These are phyloP conservation scores for Cajanus cajan DNA, from an alignment of 306 rosid genomes.

Conservation along the genomic window DNA sequence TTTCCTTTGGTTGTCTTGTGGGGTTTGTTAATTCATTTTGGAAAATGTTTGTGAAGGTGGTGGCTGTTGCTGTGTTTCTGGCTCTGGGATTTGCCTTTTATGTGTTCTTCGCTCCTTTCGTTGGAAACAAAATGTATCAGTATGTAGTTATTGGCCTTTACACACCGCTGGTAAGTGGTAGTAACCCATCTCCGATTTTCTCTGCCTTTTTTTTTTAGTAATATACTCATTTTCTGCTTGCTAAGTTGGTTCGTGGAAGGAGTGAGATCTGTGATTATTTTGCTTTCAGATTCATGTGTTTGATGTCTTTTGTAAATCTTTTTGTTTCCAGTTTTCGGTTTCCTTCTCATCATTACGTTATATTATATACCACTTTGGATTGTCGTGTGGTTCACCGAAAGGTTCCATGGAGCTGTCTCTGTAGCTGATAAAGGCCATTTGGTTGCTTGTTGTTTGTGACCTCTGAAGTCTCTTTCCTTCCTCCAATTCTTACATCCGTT, in stretches of 20 bases:
- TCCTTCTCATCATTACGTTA: not conserved
- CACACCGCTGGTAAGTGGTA: conserved; percentile 89
- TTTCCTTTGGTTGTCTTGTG: not conserved
- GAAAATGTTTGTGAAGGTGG: conserved; percentile 53
- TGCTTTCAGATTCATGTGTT: conserved; percentile 25
- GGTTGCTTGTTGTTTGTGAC: conserved; percentile 14
- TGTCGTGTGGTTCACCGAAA: not conserved
- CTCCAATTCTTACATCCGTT: not conserved
- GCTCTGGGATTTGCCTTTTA: conserved; percentile 93
- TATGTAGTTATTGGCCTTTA: conserved; percentile 71
- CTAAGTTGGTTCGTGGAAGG: conserved; percentile 10
- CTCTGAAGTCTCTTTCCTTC: not conserved
- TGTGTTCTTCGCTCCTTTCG: conserved; percentile 91
- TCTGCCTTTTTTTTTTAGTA: conserved; percentile 3
- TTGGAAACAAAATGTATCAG: conserved; percentile 68
- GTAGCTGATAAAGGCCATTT: conserved; percentile 8
- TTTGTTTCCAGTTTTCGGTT: not conserved
- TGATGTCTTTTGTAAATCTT: not conserved
- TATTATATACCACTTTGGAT: not conserved
- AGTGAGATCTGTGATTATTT: conserved; percentile 53
- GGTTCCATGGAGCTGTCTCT: not conserved
- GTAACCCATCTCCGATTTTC: conserved; percentile 25
- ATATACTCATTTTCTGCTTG: not conserved
- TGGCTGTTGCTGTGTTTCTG: conserved; percentile 85
- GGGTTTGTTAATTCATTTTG: not conserved